These are phyloP conservation scores for Chimonanthus praecox DNA, from an alignment of 164 flowering plant species.

Conservation along the genomic window DNA sequence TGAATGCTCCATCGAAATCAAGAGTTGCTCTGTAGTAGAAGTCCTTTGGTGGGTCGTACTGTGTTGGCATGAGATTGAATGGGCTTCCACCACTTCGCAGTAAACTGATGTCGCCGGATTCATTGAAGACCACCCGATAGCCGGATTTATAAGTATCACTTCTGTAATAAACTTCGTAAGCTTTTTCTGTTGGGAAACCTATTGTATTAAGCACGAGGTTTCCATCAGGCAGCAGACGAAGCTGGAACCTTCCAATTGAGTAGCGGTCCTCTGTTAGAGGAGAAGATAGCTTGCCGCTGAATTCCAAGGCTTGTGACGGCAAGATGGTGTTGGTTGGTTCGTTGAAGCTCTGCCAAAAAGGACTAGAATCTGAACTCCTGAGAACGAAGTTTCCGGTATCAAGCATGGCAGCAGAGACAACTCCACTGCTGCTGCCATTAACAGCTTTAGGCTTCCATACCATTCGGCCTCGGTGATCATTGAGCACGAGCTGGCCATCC, in stretches of 20 bases:
- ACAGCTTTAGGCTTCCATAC: conserved; percentile 2
- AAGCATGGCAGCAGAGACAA: conserved; percentile 11
- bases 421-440: not conserved
- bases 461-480: not conserved
- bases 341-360: conserved; percentile 10
- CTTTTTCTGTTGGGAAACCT: not conserved
- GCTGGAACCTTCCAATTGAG: conserved; percentile 23
- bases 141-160: not conserved
- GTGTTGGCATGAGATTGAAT: not conserved
- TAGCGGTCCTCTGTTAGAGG: not conserved
- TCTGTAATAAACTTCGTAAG: not conserved
- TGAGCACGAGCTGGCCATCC: conserved; percentile 13
- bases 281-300: conserved; percentile 1
- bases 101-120: conserved; percentile 15
- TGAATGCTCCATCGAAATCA: conserved; percentile 31
- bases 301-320: not conserved
- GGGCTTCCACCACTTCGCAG: conserved; percentile 11
- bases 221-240: conserved; percentile 23
- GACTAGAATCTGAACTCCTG: not conserved
- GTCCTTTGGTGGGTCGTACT: not conserved
- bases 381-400: conserved; percentile 14
- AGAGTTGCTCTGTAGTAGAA: conserved; percentile 27
- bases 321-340: conserved; percentile 13
- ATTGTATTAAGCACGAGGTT: conserved; percentile 12
- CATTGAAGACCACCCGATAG: not conserved